Base-by-base conservation (phyloP, 139 green algal species). In the Coelastrella sp. region DNA sequence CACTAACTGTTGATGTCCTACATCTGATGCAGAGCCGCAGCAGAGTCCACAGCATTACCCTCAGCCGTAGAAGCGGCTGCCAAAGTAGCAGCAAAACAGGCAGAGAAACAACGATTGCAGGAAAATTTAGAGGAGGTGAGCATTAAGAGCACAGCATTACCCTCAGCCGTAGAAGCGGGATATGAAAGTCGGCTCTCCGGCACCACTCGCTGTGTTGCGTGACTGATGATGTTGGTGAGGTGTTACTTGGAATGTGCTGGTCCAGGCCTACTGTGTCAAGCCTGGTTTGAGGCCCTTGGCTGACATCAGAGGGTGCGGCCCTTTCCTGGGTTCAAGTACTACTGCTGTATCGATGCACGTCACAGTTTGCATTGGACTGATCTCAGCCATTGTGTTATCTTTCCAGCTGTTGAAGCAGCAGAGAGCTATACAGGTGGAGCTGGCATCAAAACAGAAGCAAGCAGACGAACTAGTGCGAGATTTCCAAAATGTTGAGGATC, bases 51-150 rank as follows among this genome's bases (percentile, higher is more conserved):
- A 34, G 59, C 34, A 30, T 25, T 78, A 19, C 79, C 79, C 0
- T 34, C 34, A 68, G 79, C 79, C 27, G 64, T 45, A 37, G 79
- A 78, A 45, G 45, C 66, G 51, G 45, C 79, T 30, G 64, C 79
- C 19, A 27, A 67, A 27, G 2, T 86, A 41, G 80, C 80, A 41
- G 80, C 80, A 23, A 86, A 79, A 63, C 80, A 69, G 21, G 67
- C 67, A 27, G 80, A 86, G 80, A 69, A 72, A 37, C 50, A 63
- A 51, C 67, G 53, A 67, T 67, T 86, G 80, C 32, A 72, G 66
- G 32, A 79, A 51, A 13, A 13, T 13, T 17, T 86, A 21, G 19
- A 78, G 68, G 34, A 80, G 67, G 80, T 86, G 27, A 41, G 30
- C 57, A 66, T 66, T 57, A 15, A 15, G 13, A 15, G 13, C 48